phyloP scores from a whole-genome alignment of 441 rosid species.

The Corymbia calophylla region DNA sequence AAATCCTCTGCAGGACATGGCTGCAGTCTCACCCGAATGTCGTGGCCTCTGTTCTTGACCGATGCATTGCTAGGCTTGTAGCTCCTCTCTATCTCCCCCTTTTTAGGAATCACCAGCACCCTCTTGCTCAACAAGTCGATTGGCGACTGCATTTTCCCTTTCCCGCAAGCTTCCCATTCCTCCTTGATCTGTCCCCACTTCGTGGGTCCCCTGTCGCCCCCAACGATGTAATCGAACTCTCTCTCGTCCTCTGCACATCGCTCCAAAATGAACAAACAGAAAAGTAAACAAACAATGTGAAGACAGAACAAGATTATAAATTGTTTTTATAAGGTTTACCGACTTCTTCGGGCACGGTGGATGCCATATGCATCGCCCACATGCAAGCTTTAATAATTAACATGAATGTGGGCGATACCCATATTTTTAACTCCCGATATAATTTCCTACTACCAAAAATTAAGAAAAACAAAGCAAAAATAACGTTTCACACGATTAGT shows the following conservation, averaged over 20 bases:
- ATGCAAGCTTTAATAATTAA: neutral
- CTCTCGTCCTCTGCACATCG: neutral
- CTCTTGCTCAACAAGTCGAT: neutral
- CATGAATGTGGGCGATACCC: neutral
- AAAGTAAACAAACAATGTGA: neutral
- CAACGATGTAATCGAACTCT: neutral
- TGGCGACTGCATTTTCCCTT: neutral
- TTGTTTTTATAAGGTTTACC: no score
- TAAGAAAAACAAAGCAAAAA: neutral
- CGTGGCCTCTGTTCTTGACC: neutral
- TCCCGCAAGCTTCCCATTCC: neutral
- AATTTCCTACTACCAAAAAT: neutral
- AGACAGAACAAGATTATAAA: neutral
- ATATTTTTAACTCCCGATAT: neutral
- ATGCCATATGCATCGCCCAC: neutral
- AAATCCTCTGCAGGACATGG: neutral
- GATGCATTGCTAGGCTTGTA: neutral
- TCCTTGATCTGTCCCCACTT: neutral
- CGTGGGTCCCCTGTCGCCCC: neutral
- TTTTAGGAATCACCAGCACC: neutral
- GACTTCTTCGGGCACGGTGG: no score
- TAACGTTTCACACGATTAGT: neutral
- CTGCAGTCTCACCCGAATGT: constrained; percentile 12
- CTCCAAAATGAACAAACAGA: neutral
- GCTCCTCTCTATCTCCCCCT: neutral